Base-by-base conservation (phyloP, 345 rosid genomes). In the Dipteronia dyeriana region DNA sequence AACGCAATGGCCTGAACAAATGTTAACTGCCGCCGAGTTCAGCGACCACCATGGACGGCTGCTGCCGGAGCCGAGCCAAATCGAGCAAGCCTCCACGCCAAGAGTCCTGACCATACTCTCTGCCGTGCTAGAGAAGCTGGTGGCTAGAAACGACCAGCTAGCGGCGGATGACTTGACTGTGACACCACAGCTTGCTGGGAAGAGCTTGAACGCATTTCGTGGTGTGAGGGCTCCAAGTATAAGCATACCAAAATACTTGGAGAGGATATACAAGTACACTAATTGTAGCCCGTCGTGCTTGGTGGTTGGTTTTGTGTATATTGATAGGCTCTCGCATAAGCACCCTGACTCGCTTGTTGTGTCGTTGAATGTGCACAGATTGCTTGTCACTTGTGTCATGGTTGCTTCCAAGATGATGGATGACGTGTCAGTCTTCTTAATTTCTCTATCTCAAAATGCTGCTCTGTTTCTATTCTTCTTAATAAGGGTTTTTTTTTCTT, bases 361-460 rank as follows among this genome's bases (percentile, higher is more conserved):
- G 16, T 92, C 97, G 26, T 62, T 92, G 77, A 92, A 92, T 73
- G 94, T 92, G 64, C 98, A 95, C 84, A 85, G 95, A 72, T 77
- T 95, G 82, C 91, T 95, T 65, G 87, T 95, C 23, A 91, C 98
- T 10, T 81, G 91, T 70, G 90, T 95, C 89, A 82, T 95, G 97
- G 88, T 95, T 75, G 99, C 97, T 80, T 85, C 99, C 34, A 95
- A 95, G 90, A 84, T 90, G 81, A 88, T 93, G 26, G 99, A 95
- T 77, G 98, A 95, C 80, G 91, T 69, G 99, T 95, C 83, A 90
- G 94, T 83, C 19, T 71, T 63, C 83, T 79, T 66, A 84, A 25
- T 69, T 57, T 22, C 23, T 20, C 0, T 60, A 7, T 59, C 19
- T 73, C 34, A 14, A 14, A 16, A 14, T 16, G 17, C 54, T 49